Evolutionary conservation across 2,329 filamentous ascomycete genomes (phyloP).

Genomic region (Venturiaceae sp.): DNA sequence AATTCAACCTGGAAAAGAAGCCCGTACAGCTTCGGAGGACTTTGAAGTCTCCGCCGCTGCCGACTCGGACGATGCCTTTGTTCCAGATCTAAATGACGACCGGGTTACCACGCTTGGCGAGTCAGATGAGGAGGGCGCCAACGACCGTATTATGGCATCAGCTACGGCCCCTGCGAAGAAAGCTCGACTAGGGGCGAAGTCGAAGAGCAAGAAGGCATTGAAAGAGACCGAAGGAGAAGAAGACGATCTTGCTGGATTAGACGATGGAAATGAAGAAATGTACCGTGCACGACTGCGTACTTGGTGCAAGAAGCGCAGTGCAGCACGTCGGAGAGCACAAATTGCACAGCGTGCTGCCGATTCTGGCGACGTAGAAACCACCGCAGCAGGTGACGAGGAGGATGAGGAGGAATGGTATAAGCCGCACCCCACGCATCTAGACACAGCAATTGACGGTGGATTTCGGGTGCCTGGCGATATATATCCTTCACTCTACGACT

Average conservation of each 20-base stretch:
- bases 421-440: slow-evolving; percentile 72
- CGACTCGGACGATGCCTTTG: slow-evolving; percentile 31
- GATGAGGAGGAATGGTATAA: slow-evolving; percentile 63
- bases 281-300: slow-evolving; percentile 66
- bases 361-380: slow-evolving; percentile 1
- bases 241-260: slow-evolving; percentile 50
- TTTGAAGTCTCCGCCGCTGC: slow-evolving; percentile 11
- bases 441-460: slow-evolving; percentile 64
- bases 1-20: slow-evolving; percentile 14
- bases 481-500: slow-evolving; percentile 84
- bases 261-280: slow-evolving; percentile 79
- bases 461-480: slow-evolving; percentile 86
- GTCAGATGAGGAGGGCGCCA: slow-evolving; percentile 27
- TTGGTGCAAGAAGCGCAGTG: slow-evolving; percentile 60
- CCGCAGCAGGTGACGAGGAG: slow-evolving; percentile 23
- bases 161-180: slow-evolving; percentile 19
- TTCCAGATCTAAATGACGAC: slow-evolving; percentile 29
- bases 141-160: slow-evolving; percentile 22
- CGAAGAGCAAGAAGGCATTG: slow-evolving; percentile 15
- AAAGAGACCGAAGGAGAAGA: slow-evolving; percentile 28
- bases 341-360: slow-evolving; percentile 21
- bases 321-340: slow-evolving; percentile 40
- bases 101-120: slow-evolving; percentile 27
- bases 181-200: slow-evolving; percentile 14
- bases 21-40: slow-evolving; percentile 3